phyloP scores from a whole-genome alignment of 257 asterid species.

The Solanum infundibuliforme region DNA sequence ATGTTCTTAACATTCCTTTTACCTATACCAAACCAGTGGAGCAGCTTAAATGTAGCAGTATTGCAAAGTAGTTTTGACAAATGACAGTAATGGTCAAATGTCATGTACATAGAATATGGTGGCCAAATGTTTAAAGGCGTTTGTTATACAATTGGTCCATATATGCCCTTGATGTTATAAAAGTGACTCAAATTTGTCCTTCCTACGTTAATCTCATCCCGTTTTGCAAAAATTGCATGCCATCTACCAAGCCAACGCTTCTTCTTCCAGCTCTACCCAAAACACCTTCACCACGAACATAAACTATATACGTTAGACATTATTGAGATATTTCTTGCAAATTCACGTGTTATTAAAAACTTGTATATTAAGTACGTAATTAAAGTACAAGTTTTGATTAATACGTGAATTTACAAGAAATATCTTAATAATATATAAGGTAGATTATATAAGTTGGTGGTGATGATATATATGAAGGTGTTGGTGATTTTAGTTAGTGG shows the following conservation, averaged over 20 bases:
- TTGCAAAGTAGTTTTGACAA: not conserved
- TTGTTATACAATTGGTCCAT: not conserved
- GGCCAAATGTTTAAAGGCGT: not conserved
- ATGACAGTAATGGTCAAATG: not conserved
- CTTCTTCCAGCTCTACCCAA: not conserved
- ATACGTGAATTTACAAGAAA: not conserved
- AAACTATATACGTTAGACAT: not conserved
- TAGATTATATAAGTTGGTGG: not conserved
- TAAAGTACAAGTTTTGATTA: not conserved
- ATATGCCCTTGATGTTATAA: not conserved
- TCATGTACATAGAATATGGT: not conserved
- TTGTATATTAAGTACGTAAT: not conserved
- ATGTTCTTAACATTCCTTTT: not conserved
- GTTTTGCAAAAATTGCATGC: not conserved
- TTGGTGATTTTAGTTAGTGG: not conserved
- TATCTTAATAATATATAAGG: not conserved
- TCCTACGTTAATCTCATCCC: not conserved
- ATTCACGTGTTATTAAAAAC: not conserved
- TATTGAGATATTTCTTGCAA: not conserved
- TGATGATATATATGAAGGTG: not conserved
- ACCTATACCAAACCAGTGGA: not conserved
- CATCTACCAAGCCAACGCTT: not conserved
- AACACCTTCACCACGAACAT: not conserved
- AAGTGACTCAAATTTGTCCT: not conserved
- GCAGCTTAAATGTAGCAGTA: not conserved